Conservation (phyloP, 2,329 filamentous ascomycete genomes). For the Ceratocystis huliohia region DNA sequence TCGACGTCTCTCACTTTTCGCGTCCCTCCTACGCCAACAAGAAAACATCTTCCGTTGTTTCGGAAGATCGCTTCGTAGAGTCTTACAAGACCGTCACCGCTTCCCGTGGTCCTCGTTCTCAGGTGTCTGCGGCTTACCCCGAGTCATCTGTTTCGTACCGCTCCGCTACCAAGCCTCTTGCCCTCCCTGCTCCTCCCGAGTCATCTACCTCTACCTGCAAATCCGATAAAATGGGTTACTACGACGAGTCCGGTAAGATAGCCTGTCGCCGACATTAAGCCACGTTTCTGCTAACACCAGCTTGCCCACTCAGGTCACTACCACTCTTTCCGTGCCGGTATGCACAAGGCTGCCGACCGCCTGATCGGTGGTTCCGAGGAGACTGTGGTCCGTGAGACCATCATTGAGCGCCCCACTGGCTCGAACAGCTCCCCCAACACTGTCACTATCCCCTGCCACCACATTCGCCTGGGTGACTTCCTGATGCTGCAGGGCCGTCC, state of each 20-base stretch:
- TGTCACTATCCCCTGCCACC: slow-evolving; percentile 97
- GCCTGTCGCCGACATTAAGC: not conserved
- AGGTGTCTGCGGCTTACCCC: slow-evolving; percentile 19
- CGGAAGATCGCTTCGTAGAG: slow-evolving; percentile 23
- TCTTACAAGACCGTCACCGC: slow-evolving; percentile 26
- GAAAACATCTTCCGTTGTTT: slow-evolving; percentile 16
- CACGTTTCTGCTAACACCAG: slow-evolving; percentile 10
- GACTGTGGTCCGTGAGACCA: slow-evolving; percentile 35
- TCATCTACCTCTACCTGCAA: slow-evolving; percentile 19
- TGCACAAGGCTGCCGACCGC: slow-evolving; percentile 47
- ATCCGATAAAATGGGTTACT: slow-evolving; percentile 47
- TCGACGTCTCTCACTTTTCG: slow-evolving; percentile 24
- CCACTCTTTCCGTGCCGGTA: slow-evolving; percentile 44
- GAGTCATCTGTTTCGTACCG: slow-evolving; percentile 19
- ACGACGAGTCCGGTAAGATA: slow-evolving; percentile 47
- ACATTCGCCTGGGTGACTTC: slow-evolving; percentile 97
- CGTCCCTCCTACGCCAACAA: slow-evolving; percentile 17
- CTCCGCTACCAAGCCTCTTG: slow-evolving; percentile 13
- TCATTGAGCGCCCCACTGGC: slow-evolving; percentile 26
- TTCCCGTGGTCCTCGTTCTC: slow-evolving; percentile 22
- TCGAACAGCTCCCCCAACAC: slow-evolving; percentile 51
- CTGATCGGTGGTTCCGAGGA: slow-evolving; percentile 35
- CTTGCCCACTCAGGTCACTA: slow-evolving; percentile 36
- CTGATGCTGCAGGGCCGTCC: slow-evolving; percentile 97
- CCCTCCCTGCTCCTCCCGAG: slow-evolving; percentile 25